Percentiles rank a stretch among this genome's conserved stretches.
phyloP scores from a whole-genome alignment of 1,284 basidiomycete species.

The Trametes hirsuta region DNA sequence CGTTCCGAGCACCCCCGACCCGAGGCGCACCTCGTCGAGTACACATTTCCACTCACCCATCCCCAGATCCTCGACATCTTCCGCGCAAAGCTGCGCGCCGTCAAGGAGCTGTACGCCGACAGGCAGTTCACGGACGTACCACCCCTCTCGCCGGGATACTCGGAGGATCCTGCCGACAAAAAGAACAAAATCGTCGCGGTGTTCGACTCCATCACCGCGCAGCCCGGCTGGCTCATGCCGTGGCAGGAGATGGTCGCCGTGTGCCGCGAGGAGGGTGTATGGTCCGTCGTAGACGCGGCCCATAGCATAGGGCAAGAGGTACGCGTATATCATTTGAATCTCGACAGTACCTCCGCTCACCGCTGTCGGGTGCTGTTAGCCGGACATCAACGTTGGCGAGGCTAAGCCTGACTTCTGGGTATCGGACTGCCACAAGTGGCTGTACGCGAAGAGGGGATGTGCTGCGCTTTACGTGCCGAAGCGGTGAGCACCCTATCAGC shows the following conservation, averaged over 20 bases:
- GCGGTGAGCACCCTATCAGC: slow-evolving; percentile 45
- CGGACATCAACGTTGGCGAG: slow-evolving; percentile 62
- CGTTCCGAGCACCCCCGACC: slow-evolving; percentile 31
- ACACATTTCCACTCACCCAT: slow-evolving; percentile 58
- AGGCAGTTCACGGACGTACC: slow-evolving; percentile 30
- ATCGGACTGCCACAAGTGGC: slow-evolving; percentile 87
- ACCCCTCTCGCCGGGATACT: slow-evolving; percentile 20
- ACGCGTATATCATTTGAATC: neutral
- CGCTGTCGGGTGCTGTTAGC: slow-evolving; percentile 7
- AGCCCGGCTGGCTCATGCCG: slow-evolving; percentile 75
- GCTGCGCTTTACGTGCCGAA: slow-evolving; percentile 81
- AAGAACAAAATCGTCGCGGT: slow-evolving; percentile 65
- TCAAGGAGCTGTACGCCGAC: slow-evolving; percentile 39
- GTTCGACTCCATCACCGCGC: slow-evolving; percentile 77
- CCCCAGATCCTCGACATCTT: slow-evolving; percentile 61
- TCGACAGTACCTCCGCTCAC: neutral
- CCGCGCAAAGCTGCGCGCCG: slow-evolving; percentile 40
- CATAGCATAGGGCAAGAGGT: slow-evolving; percentile 72
- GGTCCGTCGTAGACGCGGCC: slow-evolving; percentile 83
- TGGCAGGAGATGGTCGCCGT: slow-evolving; percentile 79
- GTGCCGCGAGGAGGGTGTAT: slow-evolving; percentile 68
- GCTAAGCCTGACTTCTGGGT: slow-evolving; percentile 80
- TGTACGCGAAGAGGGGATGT: slow-evolving; percentile 71
- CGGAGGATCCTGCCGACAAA: slow-evolving; percentile 14
- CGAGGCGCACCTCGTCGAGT: slow-evolving; percentile 17